These are phyloP conservation scores for Juncus effusus DNA, from an alignment of 176 grass and related monocot genomes.

Conservation along the genomic window DNA sequence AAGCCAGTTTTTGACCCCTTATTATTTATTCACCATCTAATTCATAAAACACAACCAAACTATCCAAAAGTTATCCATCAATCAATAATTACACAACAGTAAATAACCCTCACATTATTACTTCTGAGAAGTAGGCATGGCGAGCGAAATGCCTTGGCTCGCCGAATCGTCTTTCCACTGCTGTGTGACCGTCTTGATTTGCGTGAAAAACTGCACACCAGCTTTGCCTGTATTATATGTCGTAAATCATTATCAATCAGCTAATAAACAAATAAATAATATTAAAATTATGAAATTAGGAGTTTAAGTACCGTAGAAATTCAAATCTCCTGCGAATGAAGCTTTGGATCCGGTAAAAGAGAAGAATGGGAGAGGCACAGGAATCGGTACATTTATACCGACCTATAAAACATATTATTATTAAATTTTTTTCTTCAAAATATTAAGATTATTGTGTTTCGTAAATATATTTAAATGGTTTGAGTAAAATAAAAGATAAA, in stretches of 20 bases:
- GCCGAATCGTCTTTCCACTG: slow-evolving; percentile 76
- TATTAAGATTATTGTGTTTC: too few relatives aligned
- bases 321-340: slow-evolving; percentile 93
- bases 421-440: not conserved
- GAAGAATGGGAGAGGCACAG: slow-evolving; percentile 91
- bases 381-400: slow-evolving; percentile 96
- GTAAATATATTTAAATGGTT: too few relatives aligned
- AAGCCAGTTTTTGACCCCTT: too few relatives aligned
- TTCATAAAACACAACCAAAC: too few relatives aligned
- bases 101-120: slow-evolving; percentile 14
- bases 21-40: too few relatives aligned
- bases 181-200: slow-evolving; percentile 91
- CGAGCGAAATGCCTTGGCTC: slow-evolving; percentile 58
- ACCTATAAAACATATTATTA: slow-evolving; percentile 37
- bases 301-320: slow-evolving; percentile 69
- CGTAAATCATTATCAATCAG: not conserved
- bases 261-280: too few relatives aligned
- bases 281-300: not conserved
- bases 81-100: too few relatives aligned
- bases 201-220: slow-evolving; percentile 91
- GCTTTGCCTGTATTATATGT: slow-evolving; percentile 64
- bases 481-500: not conserved
- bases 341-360: slow-evolving; percentile 88
- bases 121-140: slow-evolving; percentile 91
- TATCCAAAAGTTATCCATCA: too few relatives aligned